Evolutionary conservation across 202 grass and related monocot species (phyloP).

Genomic region (Carex sylvatica): DNA sequence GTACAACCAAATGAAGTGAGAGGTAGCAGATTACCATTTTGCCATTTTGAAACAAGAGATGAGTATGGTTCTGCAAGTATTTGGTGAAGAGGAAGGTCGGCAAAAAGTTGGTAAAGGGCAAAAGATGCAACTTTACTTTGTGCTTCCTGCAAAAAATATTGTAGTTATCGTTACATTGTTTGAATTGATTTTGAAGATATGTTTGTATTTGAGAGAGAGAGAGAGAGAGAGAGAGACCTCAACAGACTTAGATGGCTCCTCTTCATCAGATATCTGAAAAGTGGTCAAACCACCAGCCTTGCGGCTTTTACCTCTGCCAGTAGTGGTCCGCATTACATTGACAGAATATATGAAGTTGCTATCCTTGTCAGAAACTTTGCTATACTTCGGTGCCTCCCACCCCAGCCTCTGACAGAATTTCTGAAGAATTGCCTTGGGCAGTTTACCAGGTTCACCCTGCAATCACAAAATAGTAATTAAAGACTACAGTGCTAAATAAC

Average conservation of each 20-base stretch:
- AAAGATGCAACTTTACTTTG: conserved; percentile 83
- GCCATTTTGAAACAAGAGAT: conserved; percentile 86
- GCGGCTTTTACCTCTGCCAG: conserved; percentile 87
- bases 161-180: not conserved
- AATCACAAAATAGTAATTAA: conserved; percentile 32
- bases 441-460: conserved; percentile 74
- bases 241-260: conserved; percentile 70
- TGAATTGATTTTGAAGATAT: conserved; percentile 5
- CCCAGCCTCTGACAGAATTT: conserved; percentile 91
- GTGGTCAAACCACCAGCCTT: conserved; percentile 90
- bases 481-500: conserved; percentile 15
- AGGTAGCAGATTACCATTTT: conserved; percentile 51
- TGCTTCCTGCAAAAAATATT: conserved; percentile 61
- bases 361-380: conserved; percentile 75
- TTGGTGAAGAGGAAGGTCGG: conserved; percentile 74
- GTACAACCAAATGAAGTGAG: not conserved
- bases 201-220: not conserved
- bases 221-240: conserved; percentile 49
- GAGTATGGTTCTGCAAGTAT: conserved; percentile 78
- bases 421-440: conserved; percentile 79
- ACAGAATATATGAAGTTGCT: conserved; percentile 80
- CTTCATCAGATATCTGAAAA: conserved; percentile 63
- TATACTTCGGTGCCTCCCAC: conserved; percentile 91
- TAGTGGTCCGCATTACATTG: conserved; percentile 65
- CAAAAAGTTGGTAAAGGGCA: conserved; percentile 86